These are phyloP conservation scores for Didymella pomorum DNA, from an alignment of 2,329 filamentous ascomycete species.

Conservation along the genomic window DNA sequence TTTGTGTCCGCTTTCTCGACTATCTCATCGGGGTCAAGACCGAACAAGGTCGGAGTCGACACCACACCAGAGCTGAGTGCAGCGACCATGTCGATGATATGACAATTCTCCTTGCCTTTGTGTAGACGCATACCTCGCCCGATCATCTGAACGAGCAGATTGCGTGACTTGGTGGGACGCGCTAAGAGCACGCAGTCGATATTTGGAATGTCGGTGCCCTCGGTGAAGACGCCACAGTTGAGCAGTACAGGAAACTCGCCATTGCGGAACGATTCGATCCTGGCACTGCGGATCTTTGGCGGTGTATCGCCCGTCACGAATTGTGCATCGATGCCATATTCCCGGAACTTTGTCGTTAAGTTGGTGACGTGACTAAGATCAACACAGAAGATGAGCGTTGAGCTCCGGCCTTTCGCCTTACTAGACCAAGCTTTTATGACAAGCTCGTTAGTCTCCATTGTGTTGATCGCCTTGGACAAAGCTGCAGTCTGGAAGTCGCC, in stretches of 20 bases:
- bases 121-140: conserved; percentile 88
- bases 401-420: conserved; percentile 75
- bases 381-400: conserved; percentile 93
- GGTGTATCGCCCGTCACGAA: conserved; percentile 87
- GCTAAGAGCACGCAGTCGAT: conserved; percentile 92
- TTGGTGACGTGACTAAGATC: conserved; percentile 82
- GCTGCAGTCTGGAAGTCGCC: conserved; percentile 83
- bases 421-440: conserved; percentile 86
- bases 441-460: conserved; percentile 78
- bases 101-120: conserved; percentile 83
- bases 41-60: conserved; percentile 90
- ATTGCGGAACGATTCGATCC: conserved; percentile 77
- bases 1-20: conserved; percentile 71
- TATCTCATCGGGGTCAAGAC: conserved; percentile 82
- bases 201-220: conserved; percentile 97
- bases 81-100: conserved; percentile 95
- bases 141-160: conserved; percentile 96
- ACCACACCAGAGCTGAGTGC: conserved; percentile 84
- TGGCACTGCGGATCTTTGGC: conserved; percentile 70
- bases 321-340: conserved; percentile 79
- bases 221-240: conserved; percentile 96
- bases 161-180: conserved; percentile 89
- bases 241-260: conserved; percentile 85
- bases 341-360: conserved; percentile 78
- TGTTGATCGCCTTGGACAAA: conserved; percentile 87